A percentile compares a stretch with the other conserved stretches of the same genome.
phyloP scores from a whole-genome alignment of 768 basidiomycete genomes.

The Amanita brunnescens region DNA sequence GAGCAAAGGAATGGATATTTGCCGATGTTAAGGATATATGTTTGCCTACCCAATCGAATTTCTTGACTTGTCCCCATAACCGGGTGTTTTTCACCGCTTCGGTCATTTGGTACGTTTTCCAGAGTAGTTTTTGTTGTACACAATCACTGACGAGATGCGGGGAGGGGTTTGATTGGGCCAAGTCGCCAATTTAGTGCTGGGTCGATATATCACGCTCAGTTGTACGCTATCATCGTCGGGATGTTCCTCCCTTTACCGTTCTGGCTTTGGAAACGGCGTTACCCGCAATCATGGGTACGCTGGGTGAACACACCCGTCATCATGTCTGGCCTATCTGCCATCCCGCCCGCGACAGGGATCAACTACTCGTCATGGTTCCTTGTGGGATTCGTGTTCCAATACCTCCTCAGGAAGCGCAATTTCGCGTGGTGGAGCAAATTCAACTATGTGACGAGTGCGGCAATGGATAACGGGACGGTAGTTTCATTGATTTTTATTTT shows the following conservation, averaged over 20 bases:
- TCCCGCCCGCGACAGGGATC: slow-evolving; percentile 89
- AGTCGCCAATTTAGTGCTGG: slow-evolving; percentile 62
- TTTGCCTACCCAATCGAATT: slow-evolving; percentile 42
- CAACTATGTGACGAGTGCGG: slow-evolving; percentile 82
- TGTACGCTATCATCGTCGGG: slow-evolving; percentile 75
- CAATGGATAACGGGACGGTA: slow-evolving; percentile 68
- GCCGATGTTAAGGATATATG: slow-evolving; percentile 68
- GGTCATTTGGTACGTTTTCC: slow-evolving; percentile 78
- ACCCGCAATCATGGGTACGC: too few relatives aligned
- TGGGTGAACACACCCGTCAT: slow-evolving; percentile 81
- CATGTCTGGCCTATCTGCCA: slow-evolving; percentile 68
- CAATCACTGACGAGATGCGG: too few relatives aligned
- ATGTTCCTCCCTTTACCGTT: slow-evolving; percentile 80
- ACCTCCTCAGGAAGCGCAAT: slow-evolving; percentile 57
- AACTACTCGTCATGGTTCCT: too few relatives aligned
- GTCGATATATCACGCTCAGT: slow-evolving; percentile 66
- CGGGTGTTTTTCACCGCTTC: slow-evolving; percentile 87
- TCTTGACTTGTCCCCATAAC: slow-evolving; percentile 79
- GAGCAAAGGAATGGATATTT: slow-evolving; percentile 82
- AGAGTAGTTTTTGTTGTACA: slow-evolving; percentile 29
- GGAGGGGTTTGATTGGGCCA: slow-evolving; percentile 79
- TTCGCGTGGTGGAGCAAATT: slow-evolving; percentile 93
- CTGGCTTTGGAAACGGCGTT: slow-evolving; percentile 77
- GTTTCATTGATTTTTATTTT: slow-evolving; percentile 66
- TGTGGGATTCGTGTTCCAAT: slow-evolving; percentile 94